Conservation (phyloP, 208 protist species). For the Leishmania guyanensis region DNA sequence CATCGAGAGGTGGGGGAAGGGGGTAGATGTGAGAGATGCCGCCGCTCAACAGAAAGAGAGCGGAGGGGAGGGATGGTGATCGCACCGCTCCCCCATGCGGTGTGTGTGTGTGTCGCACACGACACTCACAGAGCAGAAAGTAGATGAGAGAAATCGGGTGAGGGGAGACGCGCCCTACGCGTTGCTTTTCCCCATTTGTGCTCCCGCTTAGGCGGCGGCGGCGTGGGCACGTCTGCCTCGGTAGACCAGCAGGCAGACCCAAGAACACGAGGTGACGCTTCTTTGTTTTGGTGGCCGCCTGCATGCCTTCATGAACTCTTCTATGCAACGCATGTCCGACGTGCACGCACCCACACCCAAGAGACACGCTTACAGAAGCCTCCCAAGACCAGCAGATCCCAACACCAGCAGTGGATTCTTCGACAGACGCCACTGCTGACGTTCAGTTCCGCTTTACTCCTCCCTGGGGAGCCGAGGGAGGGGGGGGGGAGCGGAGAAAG, state of each 20-base stretch:
- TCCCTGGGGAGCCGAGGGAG: background rate
- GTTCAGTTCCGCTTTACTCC: background rate
- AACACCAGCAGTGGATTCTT: background rate
- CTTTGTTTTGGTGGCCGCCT: background rate
- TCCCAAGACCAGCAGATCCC: background rate
- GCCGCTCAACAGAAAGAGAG: background rate
- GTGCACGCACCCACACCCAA: conserved; percentile 1
- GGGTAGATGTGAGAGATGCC: background rate
- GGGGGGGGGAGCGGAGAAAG: background rate
- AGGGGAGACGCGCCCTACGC: background rate
- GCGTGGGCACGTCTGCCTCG: background rate
- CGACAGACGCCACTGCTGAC: background rate
- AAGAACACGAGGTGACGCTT: background rate
- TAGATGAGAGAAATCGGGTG: background rate
- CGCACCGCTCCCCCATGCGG: background rate
- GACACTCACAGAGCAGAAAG: background rate
- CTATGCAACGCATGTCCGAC: conserved; percentile 1
- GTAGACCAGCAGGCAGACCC: background rate
- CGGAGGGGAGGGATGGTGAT: background rate
- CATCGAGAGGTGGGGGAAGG: background rate
- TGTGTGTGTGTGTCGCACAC: conserved; percentile 1
- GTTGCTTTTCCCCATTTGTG: background rate
- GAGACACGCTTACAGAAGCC: background rate
- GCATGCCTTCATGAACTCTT: background rate
- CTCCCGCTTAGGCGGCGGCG: background rate